Evolutionary conservation across 1,139 yeast genomes (phyloP).

Genomic region (Pichia sp.): DNA sequence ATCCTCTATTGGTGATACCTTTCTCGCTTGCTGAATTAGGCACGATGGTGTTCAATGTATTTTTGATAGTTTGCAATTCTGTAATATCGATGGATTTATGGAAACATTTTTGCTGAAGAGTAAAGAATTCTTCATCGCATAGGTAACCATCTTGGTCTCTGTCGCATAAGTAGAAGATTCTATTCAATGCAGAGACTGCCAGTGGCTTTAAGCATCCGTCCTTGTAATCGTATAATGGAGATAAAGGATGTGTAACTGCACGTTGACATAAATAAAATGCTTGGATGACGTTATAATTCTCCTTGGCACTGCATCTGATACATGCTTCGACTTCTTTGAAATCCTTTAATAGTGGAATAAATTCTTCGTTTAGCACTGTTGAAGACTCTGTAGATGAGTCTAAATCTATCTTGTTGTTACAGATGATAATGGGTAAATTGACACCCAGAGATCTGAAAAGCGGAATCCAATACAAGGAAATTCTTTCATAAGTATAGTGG

Average conservation of each 20-base stretch:
- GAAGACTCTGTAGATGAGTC: constrained; percentile 28
- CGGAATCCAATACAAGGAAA: constrained; percentile 93
- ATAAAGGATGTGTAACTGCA: constrained; percentile 89
- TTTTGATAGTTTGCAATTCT: constrained; percentile 51
- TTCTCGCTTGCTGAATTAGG: constrained; percentile 28
- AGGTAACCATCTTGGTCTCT: constrained; percentile 86
- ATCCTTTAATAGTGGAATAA: constrained; percentile 81
- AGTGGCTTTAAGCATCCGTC: constrained; percentile 78
- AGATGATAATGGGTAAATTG: constrained; percentile 84
- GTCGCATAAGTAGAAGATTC: constrained; percentile 85
- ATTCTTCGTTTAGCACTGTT: constrained; percentile 59
- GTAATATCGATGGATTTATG: constrained; percentile 52
- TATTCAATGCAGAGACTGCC: constrained; percentile 69
- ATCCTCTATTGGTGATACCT: constrained; percentile 79
- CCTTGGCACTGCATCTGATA: constrained; percentile 81
- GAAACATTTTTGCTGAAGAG: constrained; percentile 75
- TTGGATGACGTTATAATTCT: constrained; percentile 74
- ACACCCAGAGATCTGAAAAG: constrained; percentile 90
- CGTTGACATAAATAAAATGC: constrained; percentile 91
- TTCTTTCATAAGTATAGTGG: constrained; percentile 90
- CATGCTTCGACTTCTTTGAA: constrained; percentile 95
- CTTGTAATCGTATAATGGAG: constrained; percentile 92
- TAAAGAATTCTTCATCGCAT: constrained; percentile 64
- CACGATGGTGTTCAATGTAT: constrained; percentile 33
- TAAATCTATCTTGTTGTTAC: constrained; percentile 78